Evolutionary conservation across 306 rosid genomes (phyloP).

Genomic region (Medicago ruthenica): DNA sequence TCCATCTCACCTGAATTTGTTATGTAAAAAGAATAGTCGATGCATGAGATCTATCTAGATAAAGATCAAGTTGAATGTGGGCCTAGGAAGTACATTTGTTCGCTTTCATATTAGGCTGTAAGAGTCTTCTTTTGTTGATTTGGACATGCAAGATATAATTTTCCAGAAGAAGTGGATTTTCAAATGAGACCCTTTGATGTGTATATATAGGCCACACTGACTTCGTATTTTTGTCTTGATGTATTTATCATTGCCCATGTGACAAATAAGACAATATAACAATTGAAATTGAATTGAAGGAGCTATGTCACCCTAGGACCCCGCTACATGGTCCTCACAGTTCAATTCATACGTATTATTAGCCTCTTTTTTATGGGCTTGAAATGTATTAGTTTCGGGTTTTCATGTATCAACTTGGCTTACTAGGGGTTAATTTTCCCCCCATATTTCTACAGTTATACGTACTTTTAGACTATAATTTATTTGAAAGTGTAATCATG

Average conservation of each 20-base stretch:
- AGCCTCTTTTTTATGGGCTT: slow-evolving; percentile 2
- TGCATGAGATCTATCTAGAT: not conserved
- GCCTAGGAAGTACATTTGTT: slow-evolving; percentile 28
- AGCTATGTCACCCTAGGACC: slow-evolving; percentile 41
- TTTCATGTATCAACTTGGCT: slow-evolving; percentile 29
- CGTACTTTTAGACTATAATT: too few relatives aligned
- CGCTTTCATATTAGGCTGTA: slow-evolving; percentile 59
- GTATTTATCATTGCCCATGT: slow-evolving; percentile 45
- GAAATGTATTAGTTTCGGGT: slow-evolving; percentile 27
- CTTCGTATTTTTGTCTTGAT: slow-evolving; percentile 43
- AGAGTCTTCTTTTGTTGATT: slow-evolving; percentile 48
- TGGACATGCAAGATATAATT: slow-evolving; percentile 45
- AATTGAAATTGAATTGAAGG: slow-evolving; percentile 47
- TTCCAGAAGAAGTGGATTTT: too few relatives aligned
- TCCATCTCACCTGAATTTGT: too few relatives aligned
- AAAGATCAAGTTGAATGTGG: slow-evolving; percentile 39
- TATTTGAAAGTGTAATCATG: too few relatives aligned
- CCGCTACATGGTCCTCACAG: slow-evolving; percentile 40
- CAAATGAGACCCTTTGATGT: slow-evolving; percentile 45
- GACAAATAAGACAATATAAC: slow-evolving; percentile 51
- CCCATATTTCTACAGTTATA: too few relatives aligned
- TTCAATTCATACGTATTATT: slow-evolving; percentile 4
- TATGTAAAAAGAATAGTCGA: too few relatives aligned
- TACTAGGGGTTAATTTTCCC: not conserved
- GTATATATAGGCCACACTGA: slow-evolving; percentile 35